Conservation (phyloP, 495 filamentous ascomycete genomes). For the Xanthoparmelia taractica region DNA sequence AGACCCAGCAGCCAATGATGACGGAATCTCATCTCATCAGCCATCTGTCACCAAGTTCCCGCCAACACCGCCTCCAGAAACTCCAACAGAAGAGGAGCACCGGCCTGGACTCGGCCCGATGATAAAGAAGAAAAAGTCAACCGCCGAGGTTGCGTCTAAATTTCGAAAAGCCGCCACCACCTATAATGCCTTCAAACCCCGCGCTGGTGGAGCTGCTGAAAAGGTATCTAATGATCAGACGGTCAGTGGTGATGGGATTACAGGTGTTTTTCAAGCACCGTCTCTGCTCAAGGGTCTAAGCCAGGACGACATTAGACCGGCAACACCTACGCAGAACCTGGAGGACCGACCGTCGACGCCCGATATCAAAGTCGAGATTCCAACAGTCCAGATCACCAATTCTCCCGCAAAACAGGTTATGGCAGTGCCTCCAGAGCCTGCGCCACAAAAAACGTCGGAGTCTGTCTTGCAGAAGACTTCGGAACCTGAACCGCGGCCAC, state of each 20-base stretch:
- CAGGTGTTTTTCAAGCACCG: conserved; percentile 74
- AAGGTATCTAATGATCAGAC: conserved; percentile 52
- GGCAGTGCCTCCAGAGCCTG: conserved; percentile 10
- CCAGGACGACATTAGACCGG: conserved; percentile 19
- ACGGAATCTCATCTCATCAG: conserved; percentile 1
- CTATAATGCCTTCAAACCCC: conserved; percentile 76
- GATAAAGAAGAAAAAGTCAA: conserved; percentile 75
- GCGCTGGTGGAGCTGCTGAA: conserved; percentile 73
- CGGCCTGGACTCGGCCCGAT: conserved; percentile 83
- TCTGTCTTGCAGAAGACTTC: conserved; percentile 13
- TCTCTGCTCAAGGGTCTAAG: conserved; percentile 33
- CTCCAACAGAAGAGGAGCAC: conserved; percentile 40
- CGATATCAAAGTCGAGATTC: conserved; percentile 16
- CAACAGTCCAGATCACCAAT: conserved; percentile 28
- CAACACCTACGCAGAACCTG: conserved; percentile 5
- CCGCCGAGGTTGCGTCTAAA: conserved; percentile 62
- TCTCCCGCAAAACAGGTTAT: conserved; percentile 21
- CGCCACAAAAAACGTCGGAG: conserved; percentile 21
- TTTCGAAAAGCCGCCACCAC: conserved; percentile 79
- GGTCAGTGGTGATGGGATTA: conserved; percentile 72
- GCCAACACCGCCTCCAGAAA: conserved; percentile 22
- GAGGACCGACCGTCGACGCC: conserved; percentile 20
- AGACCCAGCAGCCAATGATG: conserved; percentile 5
- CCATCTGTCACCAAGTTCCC: conserved; percentile 12
- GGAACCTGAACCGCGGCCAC: conserved; percentile 30